Evolutionary conservation across 768 basidiomycete genomes (phyloP).

Genomic region (Glaciozyma martinii): DNA sequence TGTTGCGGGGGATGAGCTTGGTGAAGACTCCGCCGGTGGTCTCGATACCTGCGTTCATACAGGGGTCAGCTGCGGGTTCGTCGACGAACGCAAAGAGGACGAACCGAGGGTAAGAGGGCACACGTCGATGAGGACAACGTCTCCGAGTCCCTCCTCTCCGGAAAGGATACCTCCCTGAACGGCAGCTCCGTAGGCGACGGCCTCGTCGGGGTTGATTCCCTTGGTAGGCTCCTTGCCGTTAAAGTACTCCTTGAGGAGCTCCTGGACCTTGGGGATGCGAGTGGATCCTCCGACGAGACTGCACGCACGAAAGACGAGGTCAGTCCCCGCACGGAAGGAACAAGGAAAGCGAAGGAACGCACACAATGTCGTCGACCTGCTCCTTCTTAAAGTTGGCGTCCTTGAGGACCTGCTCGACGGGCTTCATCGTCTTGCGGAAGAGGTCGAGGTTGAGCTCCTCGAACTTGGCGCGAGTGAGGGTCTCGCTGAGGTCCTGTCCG

Average conservation of each 20-base stretch:
- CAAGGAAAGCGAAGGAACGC: not conserved
- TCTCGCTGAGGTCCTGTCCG: constrained; percentile 95
- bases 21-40: constrained; percentile 91
- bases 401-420: constrained; percentile 97
- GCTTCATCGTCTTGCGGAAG: constrained; percentile 99
- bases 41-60: constrained; percentile 62
- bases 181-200: constrained; percentile 96
- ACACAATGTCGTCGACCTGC: constrained; percentile 71
- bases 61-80: not conserved
- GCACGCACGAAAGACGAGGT: constrained; percentile 46
- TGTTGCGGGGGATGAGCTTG: constrained; percentile 89
- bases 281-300: constrained; percentile 89
- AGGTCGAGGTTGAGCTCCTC: constrained; percentile 98
- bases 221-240: constrained; percentile 74
- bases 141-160: constrained; percentile 80
- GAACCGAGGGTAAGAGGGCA: constrained; percentile 73
- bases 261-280: constrained; percentile 98
- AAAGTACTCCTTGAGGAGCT: constrained; percentile 96
- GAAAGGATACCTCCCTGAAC: constrained; percentile 98
- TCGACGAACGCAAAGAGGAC: not conserved
- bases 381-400: constrained; percentile 98
- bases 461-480: constrained; percentile 94
- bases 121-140: constrained; percentile 91
- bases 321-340: constrained; percentile 2
- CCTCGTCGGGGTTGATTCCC: constrained; percentile 98